phyloP scores from a whole-genome alignment of 371 early-diverging fungal species.

The Chytridiales sp. region DNA sequence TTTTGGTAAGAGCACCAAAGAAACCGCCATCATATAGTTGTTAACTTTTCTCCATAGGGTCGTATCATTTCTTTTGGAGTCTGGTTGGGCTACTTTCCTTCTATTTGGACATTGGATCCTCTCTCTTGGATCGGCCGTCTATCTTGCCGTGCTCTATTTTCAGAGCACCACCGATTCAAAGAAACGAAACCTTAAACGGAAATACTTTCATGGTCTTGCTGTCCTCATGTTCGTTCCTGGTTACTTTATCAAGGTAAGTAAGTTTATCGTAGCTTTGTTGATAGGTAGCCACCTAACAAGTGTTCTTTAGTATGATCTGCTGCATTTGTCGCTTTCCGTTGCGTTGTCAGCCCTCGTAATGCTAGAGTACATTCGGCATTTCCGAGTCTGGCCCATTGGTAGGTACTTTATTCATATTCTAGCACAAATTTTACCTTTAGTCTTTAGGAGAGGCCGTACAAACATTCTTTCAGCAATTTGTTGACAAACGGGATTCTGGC shows the following conservation, averaged over 20 bases:
- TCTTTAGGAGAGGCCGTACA: slow-evolving; percentile 67
- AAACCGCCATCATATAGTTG: not conserved
- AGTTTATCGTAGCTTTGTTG: not conserved
- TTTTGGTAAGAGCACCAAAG: slow-evolving; percentile 47
- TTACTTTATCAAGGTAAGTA: slow-evolving; percentile 66
- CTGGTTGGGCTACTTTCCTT: slow-evolving; percentile 45
- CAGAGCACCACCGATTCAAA: slow-evolving; percentile 39
- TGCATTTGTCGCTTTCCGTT: slow-evolving; percentile 79
- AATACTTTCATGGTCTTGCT: slow-evolving; percentile 83
- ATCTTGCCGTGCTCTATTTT: slow-evolving; percentile 49
- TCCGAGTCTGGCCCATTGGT: slow-evolving; percentile 66
- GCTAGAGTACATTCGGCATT: slow-evolving; percentile 76
- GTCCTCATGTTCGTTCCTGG: slow-evolving; percentile 86
- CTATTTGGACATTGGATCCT: slow-evolving; percentile 63
- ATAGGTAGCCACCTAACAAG: not conserved
- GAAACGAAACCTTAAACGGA: slow-evolving; percentile 56
- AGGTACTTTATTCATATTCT: too few species aligned
- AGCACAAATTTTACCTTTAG: too few species aligned
- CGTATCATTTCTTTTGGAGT: slow-evolving; percentile 48
- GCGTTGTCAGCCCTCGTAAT: slow-evolving; percentile 71
- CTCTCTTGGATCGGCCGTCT: slow-evolving; percentile 55
- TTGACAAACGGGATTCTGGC: slow-evolving; percentile 79
- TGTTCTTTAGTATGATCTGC: slow-evolving; percentile 59
- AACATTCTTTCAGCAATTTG: slow-evolving; percentile 70
- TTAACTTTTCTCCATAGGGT: slow-evolving; percentile 41